Percentiles rank a stretch among this genome's conserved stretches.
phyloP scores from a whole-genome alignment of 352 stramenopile genomes.

The Phytophthora sp. region DNA sequence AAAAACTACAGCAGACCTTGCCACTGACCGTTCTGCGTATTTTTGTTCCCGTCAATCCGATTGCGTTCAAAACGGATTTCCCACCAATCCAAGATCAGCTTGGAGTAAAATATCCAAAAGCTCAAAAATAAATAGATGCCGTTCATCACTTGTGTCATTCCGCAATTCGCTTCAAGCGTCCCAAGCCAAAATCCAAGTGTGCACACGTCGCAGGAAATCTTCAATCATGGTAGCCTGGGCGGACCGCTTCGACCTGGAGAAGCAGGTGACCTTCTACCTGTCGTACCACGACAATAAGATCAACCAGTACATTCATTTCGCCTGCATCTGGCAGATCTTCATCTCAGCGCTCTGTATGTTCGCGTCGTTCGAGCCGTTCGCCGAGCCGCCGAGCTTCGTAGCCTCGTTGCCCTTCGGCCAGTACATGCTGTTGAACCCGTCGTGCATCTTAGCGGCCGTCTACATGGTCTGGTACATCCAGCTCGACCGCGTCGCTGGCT shows the following conservation, averaged over 20 bases:
- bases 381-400: conserved; percentile 32
- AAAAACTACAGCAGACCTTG: too few species aligned
- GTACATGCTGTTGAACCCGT: conserved; percentile 73
- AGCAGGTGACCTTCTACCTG: conserved; percentile 86
- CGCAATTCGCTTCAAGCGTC: conserved; percentile 17
- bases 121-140: background rate
- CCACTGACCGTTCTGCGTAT: conserved; percentile 9
- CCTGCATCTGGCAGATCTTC: conserved; percentile 88
- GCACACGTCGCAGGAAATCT: conserved; percentile 24
- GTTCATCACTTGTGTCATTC: conserved; percentile 10
- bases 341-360: conserved; percentile 75
- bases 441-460: conserved; percentile 50
- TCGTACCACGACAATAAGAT: conserved; percentile 85
- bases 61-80: conserved; percentile 8
- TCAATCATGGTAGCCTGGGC: conserved; percentile 41
- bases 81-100: conserved; percentile 2
- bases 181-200: conserved; percentile 29
- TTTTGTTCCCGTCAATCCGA: conserved; percentile 21
- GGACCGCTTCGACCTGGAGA: conserved; percentile 81
- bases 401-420: conserved; percentile 40
- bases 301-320: conserved; percentile 85
- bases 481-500: conserved; percentile 60
- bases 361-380: conserved; percentile 46
- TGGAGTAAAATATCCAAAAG: background rate
- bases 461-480: conserved; percentile 87